Base-by-base conservation (phyloP, 768 basidiomycete genomes). In the Boletus rubroflammeus region DNA sequence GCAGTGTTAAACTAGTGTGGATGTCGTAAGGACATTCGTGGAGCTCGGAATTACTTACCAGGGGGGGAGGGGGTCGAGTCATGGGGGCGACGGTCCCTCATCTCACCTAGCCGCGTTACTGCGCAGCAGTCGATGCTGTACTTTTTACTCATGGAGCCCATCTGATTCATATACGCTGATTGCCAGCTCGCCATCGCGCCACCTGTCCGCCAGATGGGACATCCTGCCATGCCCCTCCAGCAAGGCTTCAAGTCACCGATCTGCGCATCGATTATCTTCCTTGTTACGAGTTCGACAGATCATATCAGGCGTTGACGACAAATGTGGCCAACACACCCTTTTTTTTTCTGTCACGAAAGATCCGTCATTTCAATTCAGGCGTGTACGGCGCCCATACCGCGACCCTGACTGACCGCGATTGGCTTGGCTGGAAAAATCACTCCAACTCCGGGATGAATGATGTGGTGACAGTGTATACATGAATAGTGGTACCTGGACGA, bases 11-110 rank as follows among this genome's bases (percentile, higher is more conserved):
- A 4, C 23, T 50, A 48, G 49, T 39, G 51, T 57, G 44, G 56
- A 23, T 68, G 51, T 57, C 63, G 54, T 66, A 67, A 69, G 6
- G 29, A 29, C 38, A 50, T 62, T 62, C 56, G 57, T 64, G 62
- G 62, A 66, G 52, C 32, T 28, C 60, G 67, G 65, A 65, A 26
- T 31, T 53, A 34, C 54, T 31, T 9, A 8, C 49, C 44, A 44
- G 46, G 52, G 49, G 53, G 50, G 47, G 53, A 50, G n/a, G 46
- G 52, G 49, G 53, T 52, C 49, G 53, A 50, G n/a, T n/a, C 46
- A 56, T 62, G 52, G 52, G 50, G 50, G 55, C 39, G 60, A 58
- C 45, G 36, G 47, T 31, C 13, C 23, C 55, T 58, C 62, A 68
- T 50, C 64, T 66, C 63, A 61, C 55, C 58, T 55, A 41, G 43